Evolutionary conservation across 768 basidiomycete species (phyloP), one percentile per base, ranked within the genome.

Genomic region (Boletus rubroflammeus): DNA sequence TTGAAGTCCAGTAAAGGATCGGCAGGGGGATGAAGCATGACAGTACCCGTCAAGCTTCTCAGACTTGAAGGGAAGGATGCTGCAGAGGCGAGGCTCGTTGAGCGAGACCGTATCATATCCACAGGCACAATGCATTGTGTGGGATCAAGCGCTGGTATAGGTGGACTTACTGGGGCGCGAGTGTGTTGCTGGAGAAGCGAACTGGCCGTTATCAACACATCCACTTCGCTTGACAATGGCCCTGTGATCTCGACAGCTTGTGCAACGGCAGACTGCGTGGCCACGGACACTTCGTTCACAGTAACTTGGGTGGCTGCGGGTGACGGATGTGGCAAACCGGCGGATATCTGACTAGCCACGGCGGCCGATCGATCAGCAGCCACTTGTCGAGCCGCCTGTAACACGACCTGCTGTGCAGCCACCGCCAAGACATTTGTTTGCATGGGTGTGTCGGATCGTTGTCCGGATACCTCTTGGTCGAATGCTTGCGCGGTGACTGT

Each of bases 381-480:
- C 19, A 81, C 80, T 51, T 81, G 80, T 47, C 78, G 78, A 15
- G 80, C 90, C 26, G 90, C 90, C 63, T 88, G 84, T 32, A 90
- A 77, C 43, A 93, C 90, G 52, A 92, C 85, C 55, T 89, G 84
- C 62, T 89, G 87, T 17, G 88, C 90, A 5, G 89, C 90, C 13
- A 82, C 83, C 6, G 86, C 88, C 54, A 91, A 76, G 19, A 63
- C 81, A 70, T 64, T 84, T 70, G 71, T 71, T 49, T 81, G 78
- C 36, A 76, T 62, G 47, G 77, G 76, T 44, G 73, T 79, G n/a
- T 73, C 74, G 35, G 64, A 72, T n/a, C 70, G 63, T 41, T 81
- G 77, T 32, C 81, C 83, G 23, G 79, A 78, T 41, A 84, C 76
- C 51, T 84, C 88, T 54, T 81, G 79, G 67, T 89, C 86, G 60